These are phyloP conservation scores for Rhododendron henanense DNA, from an alignment of 148 eudicot genomes.

Conservation along the genomic window DNA sequence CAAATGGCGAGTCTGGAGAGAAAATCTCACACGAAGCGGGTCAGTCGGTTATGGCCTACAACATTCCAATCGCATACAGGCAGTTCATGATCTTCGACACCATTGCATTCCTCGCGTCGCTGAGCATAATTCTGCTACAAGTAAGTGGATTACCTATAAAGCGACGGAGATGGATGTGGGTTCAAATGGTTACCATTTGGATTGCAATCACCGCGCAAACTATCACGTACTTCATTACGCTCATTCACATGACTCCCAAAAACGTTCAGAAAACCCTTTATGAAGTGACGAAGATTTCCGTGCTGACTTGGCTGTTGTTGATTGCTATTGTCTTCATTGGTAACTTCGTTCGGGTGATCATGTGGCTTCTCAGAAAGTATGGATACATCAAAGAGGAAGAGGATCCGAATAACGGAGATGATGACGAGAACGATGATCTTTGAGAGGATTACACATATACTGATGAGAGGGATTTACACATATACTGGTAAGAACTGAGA, in stretches of 20 bases:
- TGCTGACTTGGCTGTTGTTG: background rate
- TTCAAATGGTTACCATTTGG: constrained; percentile 21
- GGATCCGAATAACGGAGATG: background rate
- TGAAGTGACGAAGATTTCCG: constrained; percentile 1
- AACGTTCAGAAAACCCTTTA: background rate
- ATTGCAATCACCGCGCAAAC: constrained; percentile 14
- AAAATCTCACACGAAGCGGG: constrained; percentile 7
- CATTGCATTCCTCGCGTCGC: constrained; percentile 16
- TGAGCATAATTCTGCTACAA: constrained; percentile 21
- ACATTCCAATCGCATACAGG: background rate
- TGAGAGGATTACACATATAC: background rate
- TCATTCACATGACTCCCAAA: constrained; percentile 14
- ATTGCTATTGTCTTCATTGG: constrained; percentile 11
- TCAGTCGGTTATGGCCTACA: constrained; percentile 16
- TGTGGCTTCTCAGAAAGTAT: constrained; percentile 9
- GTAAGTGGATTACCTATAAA: constrained; percentile 21
- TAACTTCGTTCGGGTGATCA: background rate
- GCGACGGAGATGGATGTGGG: constrained; percentile 24
- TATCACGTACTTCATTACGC: constrained; percentile 17
- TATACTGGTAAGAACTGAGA: background rate
- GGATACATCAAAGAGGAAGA: constrained; percentile 11
- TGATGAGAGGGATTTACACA: background rate
- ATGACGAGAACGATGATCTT: background rate
- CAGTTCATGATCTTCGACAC: constrained; percentile 23
- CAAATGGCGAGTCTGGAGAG: background rate